Evolutionary conservation across 495 filamentous ascomycete species (phyloP).

Genomic region (Oleoguttula mirabilis): DNA sequence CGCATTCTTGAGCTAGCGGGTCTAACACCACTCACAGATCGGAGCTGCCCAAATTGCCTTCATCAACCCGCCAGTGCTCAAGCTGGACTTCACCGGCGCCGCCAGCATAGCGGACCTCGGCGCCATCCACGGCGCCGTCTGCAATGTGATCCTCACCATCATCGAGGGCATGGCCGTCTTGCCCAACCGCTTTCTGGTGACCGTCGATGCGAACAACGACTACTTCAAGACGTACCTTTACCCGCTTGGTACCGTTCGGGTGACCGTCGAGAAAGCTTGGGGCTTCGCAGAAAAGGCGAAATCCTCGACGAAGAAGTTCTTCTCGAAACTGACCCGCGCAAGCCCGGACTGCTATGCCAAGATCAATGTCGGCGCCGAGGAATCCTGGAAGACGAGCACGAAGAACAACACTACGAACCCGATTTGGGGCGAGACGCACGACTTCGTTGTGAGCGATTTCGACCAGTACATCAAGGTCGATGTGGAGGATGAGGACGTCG

Average conservation of each 20-base stretch:
- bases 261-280: constrained; percentile 31
- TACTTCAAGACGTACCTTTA: constrained; percentile 35
- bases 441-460: constrained; percentile 31
- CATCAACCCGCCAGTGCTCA: constrained; percentile 33
- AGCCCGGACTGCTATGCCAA: constrained; percentile 31
- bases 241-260: constrained; percentile 31
- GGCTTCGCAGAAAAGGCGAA: constrained; percentile 22
- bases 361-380: constrained; percentile 31
- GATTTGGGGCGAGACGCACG: constrained; percentile 33
- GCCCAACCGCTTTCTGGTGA: constrained; percentile 35
- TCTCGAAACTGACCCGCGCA: constrained; percentile 27
- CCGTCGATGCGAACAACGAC: constrained; percentile 32
- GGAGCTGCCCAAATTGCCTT: constrained; percentile 35
- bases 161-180: constrained; percentile 32
- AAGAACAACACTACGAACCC: constrained; percentile 32
- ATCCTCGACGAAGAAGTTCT: constrained; percentile 4
- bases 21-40: constrained; percentile 23
- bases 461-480: constrained; percentile 31
- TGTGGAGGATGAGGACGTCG: constrained; percentile 32
- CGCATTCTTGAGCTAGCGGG: neutral
- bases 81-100: constrained; percentile 33
- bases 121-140: constrained; percentile 28
- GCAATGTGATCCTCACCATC: constrained; percentile 30
- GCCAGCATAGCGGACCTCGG: constrained; percentile 31
- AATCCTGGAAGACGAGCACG: constrained; percentile 28